Percentiles rank a stretch among this genome's conserved stretches.
These are phyloP conservation scores for Debaryomyces sp. DNA, from an alignment of 1,139 yeast genomes.

Conservation along the genomic window DNA sequence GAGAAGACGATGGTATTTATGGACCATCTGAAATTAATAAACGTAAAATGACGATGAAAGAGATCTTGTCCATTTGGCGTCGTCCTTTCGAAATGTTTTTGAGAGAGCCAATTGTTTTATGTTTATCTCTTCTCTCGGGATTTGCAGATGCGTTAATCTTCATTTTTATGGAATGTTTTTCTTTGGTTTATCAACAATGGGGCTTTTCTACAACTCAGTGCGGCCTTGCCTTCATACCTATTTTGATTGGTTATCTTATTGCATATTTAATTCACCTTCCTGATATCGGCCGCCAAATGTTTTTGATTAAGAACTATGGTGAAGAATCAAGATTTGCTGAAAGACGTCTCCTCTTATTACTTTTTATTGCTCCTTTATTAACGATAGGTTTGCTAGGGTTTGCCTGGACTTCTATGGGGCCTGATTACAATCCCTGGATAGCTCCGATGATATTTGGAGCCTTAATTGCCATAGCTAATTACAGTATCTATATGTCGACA, in stretches of 20 bases:
- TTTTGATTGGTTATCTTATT: conserved; percentile 34
- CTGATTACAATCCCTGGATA: conserved; percentile 31
- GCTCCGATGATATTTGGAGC: conserved; percentile 34
- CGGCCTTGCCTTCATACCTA: conserved; percentile 33
- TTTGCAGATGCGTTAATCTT: conserved; percentile 43
- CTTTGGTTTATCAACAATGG: conserved; percentile 31
- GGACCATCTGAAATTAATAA: conserved; percentile 29
- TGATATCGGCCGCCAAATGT: conserved; percentile 25
- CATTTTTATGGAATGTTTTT: conserved; percentile 38
- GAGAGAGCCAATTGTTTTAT: conserved; percentile 38
- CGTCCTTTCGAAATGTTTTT: conserved; percentile 39
- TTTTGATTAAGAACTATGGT: conserved; percentile 20
- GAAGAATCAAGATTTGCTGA: conserved; percentile 26
- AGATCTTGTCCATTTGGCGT: conserved; percentile 28
- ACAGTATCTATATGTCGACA: conserved; percentile 38
- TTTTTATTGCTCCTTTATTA: conserved; percentile 30
- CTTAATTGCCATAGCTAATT: conserved; percentile 38
- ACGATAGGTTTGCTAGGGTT: conserved; percentile 38
- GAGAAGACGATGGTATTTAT: conserved; percentile 27
- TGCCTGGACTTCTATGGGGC: conserved; percentile 40
- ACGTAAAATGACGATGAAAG: conserved; percentile 19
- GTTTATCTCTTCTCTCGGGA: conserved; percentile 38
- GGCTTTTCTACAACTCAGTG: conserved; percentile 27
- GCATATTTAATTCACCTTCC: conserved; percentile 27
- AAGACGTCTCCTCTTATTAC: conserved; percentile 25